Base-by-base conservation (phyloP, 2,329 filamentous ascomycete genomes). In the Fusarium brevicatenulatum region DNA sequence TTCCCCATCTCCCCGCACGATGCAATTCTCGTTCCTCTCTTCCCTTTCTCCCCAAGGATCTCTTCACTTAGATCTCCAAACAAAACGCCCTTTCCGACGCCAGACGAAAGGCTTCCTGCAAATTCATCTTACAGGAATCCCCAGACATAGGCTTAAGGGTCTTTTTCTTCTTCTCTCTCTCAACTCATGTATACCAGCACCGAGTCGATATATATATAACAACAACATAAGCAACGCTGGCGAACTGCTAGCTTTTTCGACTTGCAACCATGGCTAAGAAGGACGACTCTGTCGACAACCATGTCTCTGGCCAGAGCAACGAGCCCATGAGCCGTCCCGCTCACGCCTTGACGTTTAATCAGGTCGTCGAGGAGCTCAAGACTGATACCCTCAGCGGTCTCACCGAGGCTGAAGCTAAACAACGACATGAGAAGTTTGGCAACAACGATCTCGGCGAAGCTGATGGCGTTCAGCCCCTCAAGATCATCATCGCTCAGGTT, bases 401-500 rank as follows among this genome's bases (percentile, higher is more conserved):
- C 36, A 85, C 83, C 4, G 77, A 83, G 7, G 77, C 78, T 4
- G 88, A 91, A 58, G 90, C 87, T 11, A 82, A 84, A 53, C 73
- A 82, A 37, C 84, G 89, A 23, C 78, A 90, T 12, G 82, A 85
- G 36, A 80, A 87, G 65, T 87, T 86, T 81, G 90, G 90, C n/a
- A 79, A 82, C 28, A 92, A 92, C 76, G 86, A 90, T 68, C 83
- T 92, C 5, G 87, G 78, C 9, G 78, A 82, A 39, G 77, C 79
- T 40, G 79, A 82, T 56, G 78, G 86, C 16, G 87, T 92, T 50
- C 86, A 83, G 82, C 79, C 86, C 83, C 62, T 85, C 49, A 90
- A 90, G 77, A 90, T 91, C 40, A 80, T 91, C 15, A 82, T 92
- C 50, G 85, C 87, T 32, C 91, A 93, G 78, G 83, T 93, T 61